Evolutionary conservation across 805 yeast species (phyloP), one percentile per base, ranked within the genome.

Genomic region (Teunomyces kruisii): DNA sequence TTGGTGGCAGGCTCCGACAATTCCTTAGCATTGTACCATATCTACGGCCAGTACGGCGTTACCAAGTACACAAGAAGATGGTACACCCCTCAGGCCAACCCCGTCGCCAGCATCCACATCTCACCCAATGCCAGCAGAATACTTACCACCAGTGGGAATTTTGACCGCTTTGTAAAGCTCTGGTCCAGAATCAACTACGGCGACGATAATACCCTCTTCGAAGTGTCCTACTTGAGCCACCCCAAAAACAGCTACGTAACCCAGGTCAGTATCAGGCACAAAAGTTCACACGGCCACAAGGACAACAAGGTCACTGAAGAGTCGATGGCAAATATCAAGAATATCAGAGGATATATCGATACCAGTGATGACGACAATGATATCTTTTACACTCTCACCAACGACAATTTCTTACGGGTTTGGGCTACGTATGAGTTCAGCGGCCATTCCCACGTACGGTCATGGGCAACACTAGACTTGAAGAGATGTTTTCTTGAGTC

Each of bases 151-250:
- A 74, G 78, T 31, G 83, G 86, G 0, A 69, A 68, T 32, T 79
- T 75, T 58, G 96, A 88, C 59, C 71, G 72, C 29, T 68, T 86
- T 10, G 81, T 88, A 24, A 88, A 88, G 57, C 71, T 88, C 2
- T 91, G 96, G 96, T 74, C 82, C 43, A 69, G 97, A 41, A 72
- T 81, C 6, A 77, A 85, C 6, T 87, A 82, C 56, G 89, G 86
- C 28, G 75, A 76, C 22, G 63, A 60, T 39, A 60, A 64, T 29
- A 75, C 80, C 32, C 74, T 83, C 6, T 89, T 88, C 59, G 94
- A 86, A 54, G 67, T 88, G 49, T 67, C 80, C 0, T 83, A 86
- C 54, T 64, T 89, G 16, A 74, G 79, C n/a, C 95, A 87, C 57
- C 81, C 84, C 2, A 43, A 40, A 13, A 55, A 53, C 1, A 57